phyloP scores from a whole-genome alignment of 192 early-diverging fungal species.

The Entophlyctis luteolus region DNA sequence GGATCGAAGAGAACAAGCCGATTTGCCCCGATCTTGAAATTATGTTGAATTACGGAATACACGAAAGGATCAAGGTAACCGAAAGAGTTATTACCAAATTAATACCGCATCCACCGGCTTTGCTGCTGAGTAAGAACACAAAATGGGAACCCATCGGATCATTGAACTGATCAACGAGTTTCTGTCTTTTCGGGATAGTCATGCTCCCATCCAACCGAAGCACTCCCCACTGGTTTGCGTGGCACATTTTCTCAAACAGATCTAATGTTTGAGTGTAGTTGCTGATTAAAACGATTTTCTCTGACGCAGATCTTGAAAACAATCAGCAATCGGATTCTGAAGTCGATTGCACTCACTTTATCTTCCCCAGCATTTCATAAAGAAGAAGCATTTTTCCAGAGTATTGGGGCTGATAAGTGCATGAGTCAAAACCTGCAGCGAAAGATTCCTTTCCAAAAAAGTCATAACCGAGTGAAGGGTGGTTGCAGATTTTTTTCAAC shows the following conservation, averaged over 20 bases:
- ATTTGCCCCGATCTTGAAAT: constrained; percentile 82
- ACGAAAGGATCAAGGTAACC: not conserved
- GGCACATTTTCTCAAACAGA: constrained; percentile 86
- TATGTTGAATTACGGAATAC: not conserved
- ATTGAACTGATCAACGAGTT: constrained; percentile 95
- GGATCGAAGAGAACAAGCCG: constrained; percentile 89
- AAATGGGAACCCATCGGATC: constrained; percentile 81
- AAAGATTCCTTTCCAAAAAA: constrained; percentile 27
- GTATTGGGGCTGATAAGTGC: constrained; percentile 55
- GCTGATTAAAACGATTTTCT: constrained; percentile 97
- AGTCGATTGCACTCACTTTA: constrained; percentile 28
- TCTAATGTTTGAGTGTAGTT: constrained; percentile 99
- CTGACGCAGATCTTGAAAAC: constrained; percentile 61
- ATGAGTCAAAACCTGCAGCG: constrained; percentile 32
- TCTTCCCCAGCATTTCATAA: constrained; percentile 45
- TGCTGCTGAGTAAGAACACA: constrained; percentile 92
- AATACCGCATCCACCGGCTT: constrained; percentile 97
- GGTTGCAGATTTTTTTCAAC: constrained; percentile 96
- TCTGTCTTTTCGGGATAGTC: constrained; percentile 86
- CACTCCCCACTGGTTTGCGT: constrained; percentile 63
- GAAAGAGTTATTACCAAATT: constrained; percentile 72
- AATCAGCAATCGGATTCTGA: not conserved
- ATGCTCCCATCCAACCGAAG: constrained; percentile 90
- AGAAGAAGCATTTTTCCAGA: constrained; percentile 83
- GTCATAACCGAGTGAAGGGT: constrained; percentile 74